Conservation (phyloP, 768 basidiomycete genomes). For the Podaxis sp. region DNA sequence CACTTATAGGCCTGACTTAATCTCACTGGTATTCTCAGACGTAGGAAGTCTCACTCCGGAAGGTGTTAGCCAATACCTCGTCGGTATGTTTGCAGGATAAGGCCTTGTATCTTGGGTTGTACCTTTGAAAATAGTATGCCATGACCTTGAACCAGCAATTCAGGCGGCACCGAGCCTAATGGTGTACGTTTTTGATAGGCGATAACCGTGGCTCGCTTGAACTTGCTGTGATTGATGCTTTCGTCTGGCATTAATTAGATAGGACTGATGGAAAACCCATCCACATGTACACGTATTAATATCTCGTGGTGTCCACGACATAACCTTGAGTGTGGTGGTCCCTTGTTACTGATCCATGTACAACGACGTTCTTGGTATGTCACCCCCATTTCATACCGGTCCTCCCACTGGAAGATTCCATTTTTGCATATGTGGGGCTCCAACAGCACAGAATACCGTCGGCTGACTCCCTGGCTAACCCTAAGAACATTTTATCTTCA, state of each 20-base stretch:
- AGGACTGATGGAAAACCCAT: conserved; percentile 6
- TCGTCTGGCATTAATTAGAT: conserved; percentile 3
- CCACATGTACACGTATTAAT: conserved; percentile 13
- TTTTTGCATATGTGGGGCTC: background rate
- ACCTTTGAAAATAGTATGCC: background rate
- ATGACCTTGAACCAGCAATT: background rate
- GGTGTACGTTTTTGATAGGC: background rate
- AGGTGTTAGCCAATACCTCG: conserved; percentile 92
- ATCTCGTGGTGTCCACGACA: conserved; percentile 13
- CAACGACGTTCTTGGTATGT: background rate
- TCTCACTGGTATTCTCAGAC: conserved; percentile 92
- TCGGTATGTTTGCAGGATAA: conserved; percentile 88
- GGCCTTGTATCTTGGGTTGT: background rate
- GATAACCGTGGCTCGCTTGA: conserved; percentile 1
- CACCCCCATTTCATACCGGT: background rate
- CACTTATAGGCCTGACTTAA: conserved; percentile 75
- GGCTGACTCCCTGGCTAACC: background rate
- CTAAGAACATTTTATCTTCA: background rate
- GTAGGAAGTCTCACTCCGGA: conserved; percentile 91
- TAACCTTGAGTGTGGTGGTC: background rate
- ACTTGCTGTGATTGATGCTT: background rate
- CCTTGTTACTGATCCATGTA: background rate
- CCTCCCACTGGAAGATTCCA: background rate
- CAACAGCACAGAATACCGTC: background rate
- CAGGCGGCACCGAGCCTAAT: background rate